These are phyloP conservation scores for Silene noctiflora DNA, from an alignment of 179 eudicot genomes.

Conservation along the genomic window DNA sequence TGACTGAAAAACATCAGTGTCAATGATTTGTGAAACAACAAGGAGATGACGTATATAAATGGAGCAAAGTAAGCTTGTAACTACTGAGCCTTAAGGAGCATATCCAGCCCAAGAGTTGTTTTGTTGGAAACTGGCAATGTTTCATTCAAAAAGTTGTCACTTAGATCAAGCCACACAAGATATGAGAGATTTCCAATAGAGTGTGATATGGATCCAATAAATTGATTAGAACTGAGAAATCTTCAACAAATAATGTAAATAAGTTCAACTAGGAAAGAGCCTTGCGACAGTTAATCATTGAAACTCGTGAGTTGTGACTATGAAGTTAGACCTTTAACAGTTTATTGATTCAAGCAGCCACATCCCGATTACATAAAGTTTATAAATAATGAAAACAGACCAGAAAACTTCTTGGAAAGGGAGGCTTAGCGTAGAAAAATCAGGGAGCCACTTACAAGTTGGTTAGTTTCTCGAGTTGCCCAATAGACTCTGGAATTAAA, in stretches of 20 bases:
- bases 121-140: constrained; percentile 54
- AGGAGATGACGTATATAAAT: neutral
- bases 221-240: constrained; percentile 52
- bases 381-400: neutral
- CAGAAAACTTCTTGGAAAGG: neutral
- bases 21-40: neutral
- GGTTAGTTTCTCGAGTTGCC: constrained; percentile 47
- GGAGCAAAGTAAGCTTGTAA: constrained; percentile 44
- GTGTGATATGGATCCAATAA: constrained; percentile 62
- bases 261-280: constrained; percentile 4
- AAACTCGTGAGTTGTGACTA: neutral
- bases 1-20: constrained; percentile 40
- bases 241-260: constrained; percentile 32
- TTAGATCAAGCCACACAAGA: constrained; percentile 63
- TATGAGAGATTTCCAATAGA: constrained; percentile 53
- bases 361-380: neutral
- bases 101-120: constrained; percentile 53
- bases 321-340: neutral
- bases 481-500: constrained; percentile 59
- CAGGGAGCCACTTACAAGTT: constrained; percentile 44
- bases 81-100: constrained; percentile 50
- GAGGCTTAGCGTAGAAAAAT: neutral
- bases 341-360: neutral
- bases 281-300: neutral
- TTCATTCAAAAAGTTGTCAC: constrained; percentile 57